Evolutionary conservation across 768 basidiomycete species (phyloP).

Genomic region (Lyophyllum decastes): DNA sequence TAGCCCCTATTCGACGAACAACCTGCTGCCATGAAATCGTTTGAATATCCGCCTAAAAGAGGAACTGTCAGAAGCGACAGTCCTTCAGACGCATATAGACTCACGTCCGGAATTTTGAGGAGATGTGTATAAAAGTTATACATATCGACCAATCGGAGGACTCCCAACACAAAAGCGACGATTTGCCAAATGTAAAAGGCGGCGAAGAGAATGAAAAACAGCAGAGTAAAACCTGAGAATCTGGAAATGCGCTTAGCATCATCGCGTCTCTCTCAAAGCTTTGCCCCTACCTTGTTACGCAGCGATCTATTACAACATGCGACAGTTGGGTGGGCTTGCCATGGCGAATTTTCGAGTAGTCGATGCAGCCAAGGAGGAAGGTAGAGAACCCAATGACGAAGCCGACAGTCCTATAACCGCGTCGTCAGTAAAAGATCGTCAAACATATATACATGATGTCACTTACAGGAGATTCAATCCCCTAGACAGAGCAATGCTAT

Average conservation of each 20-base stretch:
- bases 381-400: slow-evolving; percentile 99
- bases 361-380: slow-evolving; percentile 92
- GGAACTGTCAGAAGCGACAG: slow-evolving; percentile 8
- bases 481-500: slow-evolving; percentile 87
- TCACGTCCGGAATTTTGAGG: slow-evolving; percentile 91
- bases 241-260: slow-evolving; percentile 35
- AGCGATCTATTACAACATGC: slow-evolving; percentile 81
- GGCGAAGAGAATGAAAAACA: slow-evolving; percentile 86
- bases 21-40: slow-evolving; percentile 97
- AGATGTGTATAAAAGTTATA: slow-evolving; percentile 95
- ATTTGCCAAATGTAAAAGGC: slow-evolving; percentile 91
- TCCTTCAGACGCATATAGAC: slow-evolving; percentile 12
- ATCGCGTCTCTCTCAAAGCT: not conserved
- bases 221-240: slow-evolving; percentile 79
- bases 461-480: slow-evolving; percentile 95
- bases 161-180: slow-evolving; percentile 70
- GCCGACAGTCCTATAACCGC: slow-evolving; percentile 77
- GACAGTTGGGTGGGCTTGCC: slow-evolving; percentile 69
- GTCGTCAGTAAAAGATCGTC: slow-evolving; percentile 27
- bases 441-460: slow-evolving; percentile 14
- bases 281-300: slow-evolving; percentile 73
- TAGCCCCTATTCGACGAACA: slow-evolving; percentile 84
- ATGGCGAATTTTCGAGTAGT: slow-evolving; percentile 79
- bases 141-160: slow-evolving; percentile 87
- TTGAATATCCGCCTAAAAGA: slow-evolving; percentile 85